These are phyloP conservation scores for Eremochloa ophiuroides DNA, from an alignment of 176 grass and related monocot genomes.

Conservation along the genomic window DNA sequence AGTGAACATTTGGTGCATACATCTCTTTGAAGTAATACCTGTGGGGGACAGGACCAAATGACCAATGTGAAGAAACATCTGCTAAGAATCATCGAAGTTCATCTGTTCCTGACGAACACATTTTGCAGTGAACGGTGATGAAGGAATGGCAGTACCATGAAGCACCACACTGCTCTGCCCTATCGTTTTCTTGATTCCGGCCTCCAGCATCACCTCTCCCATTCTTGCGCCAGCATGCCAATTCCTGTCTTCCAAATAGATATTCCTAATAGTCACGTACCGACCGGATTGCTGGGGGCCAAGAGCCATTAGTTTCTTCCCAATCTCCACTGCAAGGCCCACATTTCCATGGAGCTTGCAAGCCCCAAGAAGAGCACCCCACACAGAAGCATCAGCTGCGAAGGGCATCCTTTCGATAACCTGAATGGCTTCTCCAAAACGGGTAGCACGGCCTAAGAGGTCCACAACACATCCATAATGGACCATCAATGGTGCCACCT, in stretches of 20 bases:
- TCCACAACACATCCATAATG: slow-evolving; percentile 84
- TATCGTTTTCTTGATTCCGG: slow-evolving; percentile 51
- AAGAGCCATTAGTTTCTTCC: slow-evolving; percentile 45
- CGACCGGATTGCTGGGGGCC: slow-evolving; percentile 35
- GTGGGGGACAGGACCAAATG: not conserved
- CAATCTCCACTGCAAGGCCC: slow-evolving; percentile 38
- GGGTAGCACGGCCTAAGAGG: slow-evolving; percentile 44
- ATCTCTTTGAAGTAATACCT: not conserved
- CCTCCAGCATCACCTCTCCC: slow-evolving; percentile 49
- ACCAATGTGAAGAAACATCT: not conserved
- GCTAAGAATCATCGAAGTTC: not conserved
- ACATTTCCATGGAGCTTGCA: slow-evolving; percentile 57
- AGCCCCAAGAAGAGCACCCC: slow-evolving; percentile 71
- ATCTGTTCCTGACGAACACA: not conserved
- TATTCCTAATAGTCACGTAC: slow-evolving; percentile 60
- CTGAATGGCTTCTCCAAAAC: slow-evolving; percentile 47
- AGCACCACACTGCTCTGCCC: slow-evolving; percentile 44
- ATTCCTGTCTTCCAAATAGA: slow-evolving; percentile 48
- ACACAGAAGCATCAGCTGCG: slow-evolving; percentile 58
- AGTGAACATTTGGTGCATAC: not conserved
- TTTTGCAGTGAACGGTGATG: not conserved
- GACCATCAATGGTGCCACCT: slow-evolving; percentile 51
- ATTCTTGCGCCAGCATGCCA: slow-evolving; percentile 54
- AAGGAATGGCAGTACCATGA: not conserved
- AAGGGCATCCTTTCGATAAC: slow-evolving; percentile 60